Base-by-base conservation (phyloP, 208 protist genomes). In the Leishmania braziliensis region DNA sequence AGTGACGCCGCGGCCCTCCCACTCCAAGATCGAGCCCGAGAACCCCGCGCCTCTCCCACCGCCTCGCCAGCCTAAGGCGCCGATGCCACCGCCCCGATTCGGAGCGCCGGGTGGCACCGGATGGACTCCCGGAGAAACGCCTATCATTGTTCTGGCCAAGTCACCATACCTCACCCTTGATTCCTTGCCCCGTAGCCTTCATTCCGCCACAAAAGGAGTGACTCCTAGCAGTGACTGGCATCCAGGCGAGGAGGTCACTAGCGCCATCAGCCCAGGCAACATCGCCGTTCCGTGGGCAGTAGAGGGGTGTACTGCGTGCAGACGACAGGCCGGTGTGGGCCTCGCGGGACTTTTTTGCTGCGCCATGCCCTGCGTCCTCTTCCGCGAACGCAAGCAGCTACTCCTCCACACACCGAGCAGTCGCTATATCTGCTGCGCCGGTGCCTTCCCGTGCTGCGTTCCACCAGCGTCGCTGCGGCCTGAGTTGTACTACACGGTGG, bases 401-500 rank as follows among this genome's bases (percentile, higher is more conserved):
- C 84, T 92, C 58, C 81, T 90, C 53, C 81, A 90, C 71, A 69
- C 84, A 54, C 29, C 88, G n/a, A 56, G 63, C 43, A 86, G 84
- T 39, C 83, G 84, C 66, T 90, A 92, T 50, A 79, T 90, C 62
- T 92, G 89, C 78, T 92, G 89, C 71, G 83, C 79, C 5, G 81
- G 81, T 8, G 80, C 85, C 69, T 80, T 92, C 23, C 80, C 86
- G 26, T 92, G 86, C 76, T 92, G 89, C 69, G 79, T 88, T 39
- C 86, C 89, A 39, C 82, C 83, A 26, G 70, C 71, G 39, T 50
- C 79, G 36, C 77, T 88, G 72, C 86, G 86, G 39, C 89, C 89
- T 20, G 89, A 92, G 86, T 75, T 92, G 68, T 92, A 92, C 84
- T 80, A 84, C 62, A 89, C 86, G 12, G 70, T 83, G 36, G 65